These are phyloP conservation scores for Solanum pennellii DNA, from an alignment of 257 asterid species.

Conservation along the genomic window DNA sequence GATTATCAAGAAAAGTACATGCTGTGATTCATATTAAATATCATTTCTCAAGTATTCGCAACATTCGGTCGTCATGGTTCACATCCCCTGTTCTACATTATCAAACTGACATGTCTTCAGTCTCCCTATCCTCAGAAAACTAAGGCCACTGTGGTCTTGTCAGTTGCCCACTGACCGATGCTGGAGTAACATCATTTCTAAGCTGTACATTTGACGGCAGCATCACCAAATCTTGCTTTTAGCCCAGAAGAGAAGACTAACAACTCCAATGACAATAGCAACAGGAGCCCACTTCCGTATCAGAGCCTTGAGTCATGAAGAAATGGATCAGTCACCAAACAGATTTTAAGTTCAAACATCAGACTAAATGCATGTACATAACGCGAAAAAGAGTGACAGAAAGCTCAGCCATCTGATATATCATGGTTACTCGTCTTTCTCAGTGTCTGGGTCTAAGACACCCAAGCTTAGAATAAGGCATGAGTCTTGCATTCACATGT, in stretches of 20 bases:
- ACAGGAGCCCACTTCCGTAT: conserved; percentile 91
- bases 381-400: background rate
- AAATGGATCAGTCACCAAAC: background rate
- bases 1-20: background rate
- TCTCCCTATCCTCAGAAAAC: background rate
- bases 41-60: background rate
- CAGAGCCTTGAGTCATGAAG: conserved; percentile 46
- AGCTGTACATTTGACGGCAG: background rate
- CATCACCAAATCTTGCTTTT: conserved; percentile 74
- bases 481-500: background rate
- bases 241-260: conserved; percentile 67
- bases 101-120: background rate
- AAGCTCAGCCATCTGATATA: background rate
- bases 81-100: background rate
- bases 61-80: background rate
- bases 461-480: background rate
- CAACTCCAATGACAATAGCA: conserved; percentile 74
- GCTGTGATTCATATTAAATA: background rate
- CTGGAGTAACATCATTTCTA: background rate
- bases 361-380: background rate
- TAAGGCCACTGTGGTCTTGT: background rate
- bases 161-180: background rate
- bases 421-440: background rate
- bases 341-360: background rate
- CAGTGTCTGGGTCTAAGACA: background rate